A percentile compares a stretch with the other conserved stretches of the same genome.
phyloP scores from a whole-genome alignment of 179 eudicot genomes.

The Silene vulgaris region DNA sequence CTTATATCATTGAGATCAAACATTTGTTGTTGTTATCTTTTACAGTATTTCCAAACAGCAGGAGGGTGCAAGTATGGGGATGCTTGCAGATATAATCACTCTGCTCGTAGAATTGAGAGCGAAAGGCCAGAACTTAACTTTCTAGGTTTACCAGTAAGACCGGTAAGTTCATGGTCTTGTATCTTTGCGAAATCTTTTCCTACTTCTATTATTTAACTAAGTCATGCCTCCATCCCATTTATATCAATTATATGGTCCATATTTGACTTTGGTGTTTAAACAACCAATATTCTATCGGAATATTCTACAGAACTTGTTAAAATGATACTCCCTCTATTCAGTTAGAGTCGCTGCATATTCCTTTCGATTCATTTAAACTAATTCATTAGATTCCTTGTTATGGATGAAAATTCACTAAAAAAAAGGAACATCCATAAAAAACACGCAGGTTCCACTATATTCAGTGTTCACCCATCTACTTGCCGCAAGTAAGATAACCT shows the following conservation, averaged over 20 bases:
- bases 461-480: background rate
- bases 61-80: slow-evolving; percentile 37
- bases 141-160: slow-evolving; percentile 36
- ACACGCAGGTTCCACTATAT: background rate
- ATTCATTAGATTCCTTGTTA: background rate
- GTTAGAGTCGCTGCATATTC: background rate
- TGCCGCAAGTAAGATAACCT: background rate
- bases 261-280: background rate
- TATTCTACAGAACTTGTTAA: background rate
- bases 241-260: background rate
- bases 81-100: slow-evolving; percentile 35
- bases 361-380: background rate
- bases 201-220: background rate
- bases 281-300: background rate
- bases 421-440: no score
- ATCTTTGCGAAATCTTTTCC: background rate
- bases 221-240: background rate
- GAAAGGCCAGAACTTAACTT: slow-evolving; percentile 30
- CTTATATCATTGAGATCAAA: background rate
- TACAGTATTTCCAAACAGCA: slow-evolving; percentile 31
- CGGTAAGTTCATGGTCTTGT: slow-evolving; percentile 22
- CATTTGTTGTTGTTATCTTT: slow-evolving; percentile 10
- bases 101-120: slow-evolving; percentile 10
- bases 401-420: no score
- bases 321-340: background rate